Base-by-base conservation (phyloP, 805 yeast genomes). In the Saccharomycopsis fibuligera region DNA sequence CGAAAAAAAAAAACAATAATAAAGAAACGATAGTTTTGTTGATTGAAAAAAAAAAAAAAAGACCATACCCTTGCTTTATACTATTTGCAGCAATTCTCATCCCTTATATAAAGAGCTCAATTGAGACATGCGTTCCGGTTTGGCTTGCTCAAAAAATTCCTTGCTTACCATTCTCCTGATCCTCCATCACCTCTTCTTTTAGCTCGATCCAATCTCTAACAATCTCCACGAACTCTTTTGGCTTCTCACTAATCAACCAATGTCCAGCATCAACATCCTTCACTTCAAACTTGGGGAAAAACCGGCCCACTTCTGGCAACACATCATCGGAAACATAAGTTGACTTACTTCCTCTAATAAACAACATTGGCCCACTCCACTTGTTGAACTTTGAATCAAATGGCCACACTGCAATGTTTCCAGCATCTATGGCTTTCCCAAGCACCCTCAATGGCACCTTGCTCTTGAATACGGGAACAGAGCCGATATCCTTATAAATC, bases 211-310 rank as follows among this genome's bases (percentile, higher is more conserved):
- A 90, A 25, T 82, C 83, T 25, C 70, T 72, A 14, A 86, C 78
- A 5, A 68, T 65, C 2, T 72, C 76, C 22, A 86, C 68, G 54
- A 91, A 88, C 59, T 83, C 95, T 5, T 68, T 57, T 0, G 98
- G 96, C 56, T 83, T 83, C 60, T 91, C 97, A 36, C 87, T 78
- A 55, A 87, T 87, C 14, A 90, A 76, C 96, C 97, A 91, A 64
- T 91, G 99, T 1, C 96, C 96, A 0, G 90, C 78, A 17, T 86
- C 82, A 22, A 93, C 68, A 59, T 85, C 96, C 40, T 76, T 70
- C 12, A 86, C 66, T 52, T 79, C 85, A 59, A 88, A 88, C 23
- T 71, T 68, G 0, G 97, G 97, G 66, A 88, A 91, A 59, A 76
- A 86, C 48, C 68, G 66, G 1, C 90, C 95, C 44, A 88, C 83